Conservation (phyloP, 768 basidiomycete species). For the Dentipellis sp. region DNA sequence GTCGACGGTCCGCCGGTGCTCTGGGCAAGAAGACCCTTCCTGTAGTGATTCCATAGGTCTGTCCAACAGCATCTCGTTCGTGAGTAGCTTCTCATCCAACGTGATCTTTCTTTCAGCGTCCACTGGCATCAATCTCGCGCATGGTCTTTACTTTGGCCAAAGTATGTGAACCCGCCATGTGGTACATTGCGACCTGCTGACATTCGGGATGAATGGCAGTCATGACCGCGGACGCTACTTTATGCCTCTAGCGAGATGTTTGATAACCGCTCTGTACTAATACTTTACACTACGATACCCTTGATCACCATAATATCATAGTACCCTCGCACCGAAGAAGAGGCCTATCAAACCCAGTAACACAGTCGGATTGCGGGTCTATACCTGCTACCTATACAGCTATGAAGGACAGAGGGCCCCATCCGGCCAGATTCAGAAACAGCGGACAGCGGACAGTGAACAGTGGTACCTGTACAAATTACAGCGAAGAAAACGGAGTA, state of each 20-base stretch:
- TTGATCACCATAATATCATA: background rate
- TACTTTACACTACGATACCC: background rate
- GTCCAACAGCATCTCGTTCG: background rate
- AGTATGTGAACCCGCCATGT: conserved; percentile 19
- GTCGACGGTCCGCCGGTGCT: conserved; percentile 31
- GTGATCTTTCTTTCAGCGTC: conserved; percentile 25
- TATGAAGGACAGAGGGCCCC: background rate
- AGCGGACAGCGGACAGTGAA: background rate
- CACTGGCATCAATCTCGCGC: conserved; percentile 38
- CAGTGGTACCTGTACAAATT: conserved; percentile 1
- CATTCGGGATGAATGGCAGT: background rate
- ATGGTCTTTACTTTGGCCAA: conserved; percentile 37
- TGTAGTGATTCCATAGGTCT: conserved; percentile 42
- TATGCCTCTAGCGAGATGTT: conserved; percentile 6
- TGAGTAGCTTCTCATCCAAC: background rate
- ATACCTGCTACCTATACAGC: background rate
- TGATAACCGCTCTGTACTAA: no score
- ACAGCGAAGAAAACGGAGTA: background rate
- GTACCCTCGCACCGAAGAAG: background rate
- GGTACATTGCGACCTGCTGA: background rate
- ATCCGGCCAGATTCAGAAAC: background rate
- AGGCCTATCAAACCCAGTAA: background rate
- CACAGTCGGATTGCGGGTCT: background rate
- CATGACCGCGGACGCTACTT: conserved; percentile 8
- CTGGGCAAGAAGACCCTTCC: conserved; percentile 34